phyloP scores from a whole-genome alignment of 108 stramenopile genomes.

The Schizochytrium sp. region DNA sequence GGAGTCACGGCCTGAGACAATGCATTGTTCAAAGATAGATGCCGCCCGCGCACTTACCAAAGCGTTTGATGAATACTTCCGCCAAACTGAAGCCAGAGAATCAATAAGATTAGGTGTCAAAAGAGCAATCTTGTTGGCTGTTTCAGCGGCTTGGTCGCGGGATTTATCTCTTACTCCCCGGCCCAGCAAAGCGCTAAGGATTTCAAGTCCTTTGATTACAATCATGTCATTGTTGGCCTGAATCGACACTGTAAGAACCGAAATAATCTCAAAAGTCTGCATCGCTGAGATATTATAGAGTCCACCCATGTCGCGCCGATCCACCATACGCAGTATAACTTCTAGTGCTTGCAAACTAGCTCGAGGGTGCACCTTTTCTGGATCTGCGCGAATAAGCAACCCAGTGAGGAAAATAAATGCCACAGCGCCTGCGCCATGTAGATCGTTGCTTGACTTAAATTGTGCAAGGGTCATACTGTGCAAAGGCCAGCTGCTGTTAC shows the following conservation, averaged over 20 bases:
- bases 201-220: background rate
- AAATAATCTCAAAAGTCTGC: slow-evolving; percentile 40
- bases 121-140: slow-evolving; percentile 11
- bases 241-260: slow-evolving; percentile 11
- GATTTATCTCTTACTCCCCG: slow-evolving; percentile 6
- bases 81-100: background rate
- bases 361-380: background rate
- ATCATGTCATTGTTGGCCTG: background rate
- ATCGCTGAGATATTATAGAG: background rate
- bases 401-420: slow-evolving; percentile 5
- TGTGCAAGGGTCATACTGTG: slow-evolving; percentile 9
- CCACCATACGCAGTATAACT: slow-evolving; percentile 13
- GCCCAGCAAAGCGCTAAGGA: background rate
- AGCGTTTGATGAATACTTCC: background rate
- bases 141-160: slow-evolving; percentile 33
- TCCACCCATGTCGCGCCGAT: background rate
- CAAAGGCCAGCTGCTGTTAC: slow-evolving; percentile 35
- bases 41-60: background rate
- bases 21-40: background rate
- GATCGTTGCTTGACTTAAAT: background rate
- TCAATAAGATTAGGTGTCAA: background rate
- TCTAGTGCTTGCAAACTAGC: background rate
- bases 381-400: background rate
- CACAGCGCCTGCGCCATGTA: slow-evolving; percentile 28
- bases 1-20: slow-evolving; percentile 49